Conservation (phyloP, 441 rosid species). For the Euphorbia schlechtendalii region DNA sequence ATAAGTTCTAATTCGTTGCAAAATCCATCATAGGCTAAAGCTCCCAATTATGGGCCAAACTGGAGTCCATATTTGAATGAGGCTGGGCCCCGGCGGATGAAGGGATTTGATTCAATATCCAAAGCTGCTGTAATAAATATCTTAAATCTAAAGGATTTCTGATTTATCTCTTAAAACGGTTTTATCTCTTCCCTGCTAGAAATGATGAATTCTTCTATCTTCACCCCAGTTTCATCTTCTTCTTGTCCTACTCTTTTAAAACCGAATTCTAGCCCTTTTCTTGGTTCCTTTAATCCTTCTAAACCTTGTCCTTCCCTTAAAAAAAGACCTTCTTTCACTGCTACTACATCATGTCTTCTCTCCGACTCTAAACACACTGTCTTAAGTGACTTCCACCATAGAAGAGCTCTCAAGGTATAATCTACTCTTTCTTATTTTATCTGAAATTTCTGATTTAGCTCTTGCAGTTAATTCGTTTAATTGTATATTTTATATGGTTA, state of each 20-base stretch:
- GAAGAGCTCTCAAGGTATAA: constrained; percentile 53
- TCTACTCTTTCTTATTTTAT: background rate
- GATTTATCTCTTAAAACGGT: too few relatives aligned
- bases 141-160: too few relatives aligned
- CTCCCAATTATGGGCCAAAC: too few relatives aligned
- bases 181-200: too few relatives aligned
- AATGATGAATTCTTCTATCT: constrained; percentile 31
- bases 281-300: constrained; percentile 18
- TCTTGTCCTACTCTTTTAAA: constrained; percentile 26
- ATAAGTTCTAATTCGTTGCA: too few relatives aligned
- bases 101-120: too few relatives aligned
- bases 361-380: constrained; percentile 28
- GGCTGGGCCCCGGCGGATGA: too few relatives aligned
- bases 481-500: background rate
- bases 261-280: constrained; percentile 28
- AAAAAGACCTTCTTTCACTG: constrained; percentile 20
- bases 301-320: constrained; percentile 22
- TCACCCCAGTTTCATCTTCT: constrained; percentile 27
- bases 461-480: too few relatives aligned
- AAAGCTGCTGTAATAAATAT: too few relatives aligned
- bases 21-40: too few relatives aligned
- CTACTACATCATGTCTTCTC: constrained; percentile 33
- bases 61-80: too few relatives aligned
- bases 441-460: background rate
- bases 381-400: constrained; percentile 38